Conservation (phyloP, 2,329 filamentous ascomycete genomes). For the Neurospora sp. region DNA sequence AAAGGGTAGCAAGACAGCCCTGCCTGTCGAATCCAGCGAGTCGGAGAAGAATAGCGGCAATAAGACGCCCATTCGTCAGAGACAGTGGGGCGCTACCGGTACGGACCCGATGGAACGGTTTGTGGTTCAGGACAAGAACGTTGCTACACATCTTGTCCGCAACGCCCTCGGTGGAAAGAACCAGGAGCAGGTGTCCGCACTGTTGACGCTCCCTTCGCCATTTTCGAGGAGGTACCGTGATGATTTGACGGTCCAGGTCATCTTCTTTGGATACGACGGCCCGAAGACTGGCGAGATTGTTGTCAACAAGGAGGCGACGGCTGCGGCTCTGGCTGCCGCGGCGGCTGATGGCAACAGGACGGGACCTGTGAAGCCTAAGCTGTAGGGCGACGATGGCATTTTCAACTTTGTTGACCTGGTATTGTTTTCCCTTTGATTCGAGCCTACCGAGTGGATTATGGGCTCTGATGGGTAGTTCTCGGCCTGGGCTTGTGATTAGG, state of each 20-base stretch:
- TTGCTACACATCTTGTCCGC: constrained; percentile 86
- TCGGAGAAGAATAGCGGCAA: constrained; percentile 52
- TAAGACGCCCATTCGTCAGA: constrained; percentile 75
- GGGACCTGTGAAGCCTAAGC: constrained; percentile 15
- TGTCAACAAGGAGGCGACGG: constrained; percentile 80
- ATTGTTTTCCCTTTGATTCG: not conserved
- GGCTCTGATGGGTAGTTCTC: not conserved
- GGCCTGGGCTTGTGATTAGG: not conserved
- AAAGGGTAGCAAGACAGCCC: constrained; percentile 30
- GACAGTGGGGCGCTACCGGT: constrained; percentile 74
- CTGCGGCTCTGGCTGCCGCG: constrained; percentile 28
- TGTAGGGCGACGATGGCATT: constrained; percentile 6
- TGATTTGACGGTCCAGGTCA: constrained; percentile 93
- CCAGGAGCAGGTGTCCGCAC: constrained; percentile 82
- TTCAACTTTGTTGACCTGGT: not conserved
- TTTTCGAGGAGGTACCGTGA: constrained; percentile 89
- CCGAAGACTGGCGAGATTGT: constrained; percentile 67
- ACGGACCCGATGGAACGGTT: constrained; percentile 70
- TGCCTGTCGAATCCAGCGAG: constrained; percentile 66
- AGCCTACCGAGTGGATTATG: not conserved
- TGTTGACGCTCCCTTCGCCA: constrained; percentile 83
- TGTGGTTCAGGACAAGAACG: constrained; percentile 89
- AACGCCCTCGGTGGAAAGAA: constrained; percentile 93
- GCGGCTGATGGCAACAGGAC: constrained; percentile 23
- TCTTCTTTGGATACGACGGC: constrained; percentile 81